Conservation (phyloP, 352 stramenopile genomes). For the Phytophthora megakarya region DNA sequence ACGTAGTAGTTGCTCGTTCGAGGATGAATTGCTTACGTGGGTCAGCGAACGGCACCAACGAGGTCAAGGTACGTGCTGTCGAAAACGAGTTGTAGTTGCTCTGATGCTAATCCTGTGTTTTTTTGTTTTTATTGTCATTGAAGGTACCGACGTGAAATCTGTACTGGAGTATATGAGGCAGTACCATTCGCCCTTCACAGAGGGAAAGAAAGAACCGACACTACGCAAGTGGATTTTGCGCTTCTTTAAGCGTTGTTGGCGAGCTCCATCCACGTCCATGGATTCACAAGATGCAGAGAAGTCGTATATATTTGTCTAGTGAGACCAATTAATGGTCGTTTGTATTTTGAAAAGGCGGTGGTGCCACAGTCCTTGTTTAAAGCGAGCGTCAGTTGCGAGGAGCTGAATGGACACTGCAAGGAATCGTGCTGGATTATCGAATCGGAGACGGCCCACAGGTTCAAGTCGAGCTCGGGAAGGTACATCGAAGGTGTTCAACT, state of each 20-base stretch:
- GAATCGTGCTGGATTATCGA: background rate
- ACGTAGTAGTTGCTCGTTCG: conserved; percentile 72
- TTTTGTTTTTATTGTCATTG: background rate
- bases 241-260: conserved; percentile 82
- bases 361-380: conserved; percentile 25
- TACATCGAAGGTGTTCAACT: background rate
- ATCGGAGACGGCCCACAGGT: background rate
- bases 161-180: conserved; percentile 75
- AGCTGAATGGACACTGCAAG: conserved; percentile 20
- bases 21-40: conserved; percentile 77
- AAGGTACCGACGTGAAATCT: conserved; percentile 71
- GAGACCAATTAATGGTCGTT: conserved; percentile 1
- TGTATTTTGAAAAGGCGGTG: conserved; percentile 32
- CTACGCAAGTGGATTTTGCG: conserved; percentile 83
- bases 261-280: conserved; percentile 39
- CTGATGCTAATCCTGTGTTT: background rate
- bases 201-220: conserved; percentile 82
- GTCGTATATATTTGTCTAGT: conserved; percentile 63
- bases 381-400: conserved; percentile 3
- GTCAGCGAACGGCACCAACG: conserved; percentile 70
- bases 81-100: background rate
- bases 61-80: conserved; percentile 41
- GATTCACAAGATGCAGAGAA: conserved; percentile 53
- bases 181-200: conserved; percentile 67
- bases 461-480: conserved; percentile 2